Evolutionary conservation across 768 basidiomycete genomes (phyloP), one percentile per base, ranked within the genome.

Genomic region (Hebeloma cylindrosporum): DNA sequence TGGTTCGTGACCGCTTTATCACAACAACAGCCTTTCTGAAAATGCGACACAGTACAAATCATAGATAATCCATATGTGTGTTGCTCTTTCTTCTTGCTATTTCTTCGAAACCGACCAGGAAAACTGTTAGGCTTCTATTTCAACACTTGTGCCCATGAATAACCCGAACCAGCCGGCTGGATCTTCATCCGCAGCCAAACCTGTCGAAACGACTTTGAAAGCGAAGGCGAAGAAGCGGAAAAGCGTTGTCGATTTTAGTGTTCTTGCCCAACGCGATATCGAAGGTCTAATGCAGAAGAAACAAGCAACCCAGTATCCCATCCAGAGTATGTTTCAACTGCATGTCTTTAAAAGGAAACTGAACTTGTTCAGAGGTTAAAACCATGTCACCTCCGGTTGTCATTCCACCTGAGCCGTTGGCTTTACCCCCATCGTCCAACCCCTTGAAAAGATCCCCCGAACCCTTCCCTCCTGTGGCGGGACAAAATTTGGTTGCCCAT

Each of bases 211-310:
- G 2, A 17, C 27, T 1, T 44, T 37, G 26, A 48, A 56, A 40
- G 41, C 44, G 6, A 59, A 53, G 18, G 44, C 43, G 21, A 68
- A 61, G 48, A 67, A 64, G 47, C 54, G 55, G 37, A 64, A 60
- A 48, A 54, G 56, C 5, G 44, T n/a, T n/a, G n/a, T 58, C 3
- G 61, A 66, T 39, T 38, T 65, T 8, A 43, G 57, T 7, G 49
- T 58, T 7, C 54, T 69, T 20, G 56, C 64, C 16, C 43, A 62
- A 27, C 53, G 51, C 23, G 68, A 70, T 51, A 41, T 68, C 5
- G 50, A 60, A 41, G 57, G 52, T 10, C 53, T 61, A 26, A 27
- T 55, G 22, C 52, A 58, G 41, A 59, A 54, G 34, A 54, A 57
- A 42, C 44, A 56, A 31, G 43, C 20, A 29, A 17, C 17, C 22